phyloP scores from a whole-genome alignment of 768 basidiomycete species.

The Crepidotus variabilis region DNA sequence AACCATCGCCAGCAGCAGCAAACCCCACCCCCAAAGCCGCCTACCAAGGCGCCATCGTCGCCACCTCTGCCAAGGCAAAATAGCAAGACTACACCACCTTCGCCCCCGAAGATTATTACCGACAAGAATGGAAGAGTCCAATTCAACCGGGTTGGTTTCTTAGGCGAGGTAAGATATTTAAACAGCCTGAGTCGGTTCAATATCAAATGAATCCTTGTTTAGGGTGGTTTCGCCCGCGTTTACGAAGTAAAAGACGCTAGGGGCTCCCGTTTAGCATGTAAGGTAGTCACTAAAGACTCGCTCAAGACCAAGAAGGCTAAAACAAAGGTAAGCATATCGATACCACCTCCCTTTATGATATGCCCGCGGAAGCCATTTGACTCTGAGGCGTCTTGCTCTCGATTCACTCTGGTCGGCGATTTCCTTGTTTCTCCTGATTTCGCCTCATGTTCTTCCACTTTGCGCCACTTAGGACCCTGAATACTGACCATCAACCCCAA shows the following conservation, averaged over 20 bases:
- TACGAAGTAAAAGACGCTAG: slow-evolving; percentile 84
- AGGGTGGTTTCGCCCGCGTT: slow-evolving; percentile 94
- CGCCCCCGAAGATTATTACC: slow-evolving; percentile 71
- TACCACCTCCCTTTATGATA: background rate
- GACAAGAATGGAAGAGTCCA: slow-evolving; percentile 56
- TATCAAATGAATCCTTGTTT: background rate
- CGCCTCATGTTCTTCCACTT: background rate
- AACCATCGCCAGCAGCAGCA: slow-evolving; percentile 18
- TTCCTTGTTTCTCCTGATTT: background rate
- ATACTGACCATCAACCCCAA: slow-evolving; percentile 1
- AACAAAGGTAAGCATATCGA: slow-evolving; percentile 66
- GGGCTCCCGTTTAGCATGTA: slow-evolving; percentile 74
- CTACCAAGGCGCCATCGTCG: slow-evolving; percentile 41
- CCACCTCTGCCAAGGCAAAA: slow-evolving; percentile 81
- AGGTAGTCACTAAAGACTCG: slow-evolving; percentile 90
- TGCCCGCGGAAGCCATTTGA: background rate
- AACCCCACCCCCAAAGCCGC: slow-evolving; percentile 29
- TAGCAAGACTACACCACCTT: slow-evolving; percentile 76
- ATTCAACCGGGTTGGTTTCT: slow-evolving; percentile 73
- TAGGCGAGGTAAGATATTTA: slow-evolving; percentile 73
- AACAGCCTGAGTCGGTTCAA: slow-evolving; percentile 21
- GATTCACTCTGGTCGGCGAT: background rate
- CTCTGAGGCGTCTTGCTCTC: background rate
- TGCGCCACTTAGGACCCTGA: background rate
- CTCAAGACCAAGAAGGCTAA: slow-evolving; percentile 96